Base-by-base conservation (phyloP, 768 basidiomycete species). In the Favolaschia claudopus region DNA sequence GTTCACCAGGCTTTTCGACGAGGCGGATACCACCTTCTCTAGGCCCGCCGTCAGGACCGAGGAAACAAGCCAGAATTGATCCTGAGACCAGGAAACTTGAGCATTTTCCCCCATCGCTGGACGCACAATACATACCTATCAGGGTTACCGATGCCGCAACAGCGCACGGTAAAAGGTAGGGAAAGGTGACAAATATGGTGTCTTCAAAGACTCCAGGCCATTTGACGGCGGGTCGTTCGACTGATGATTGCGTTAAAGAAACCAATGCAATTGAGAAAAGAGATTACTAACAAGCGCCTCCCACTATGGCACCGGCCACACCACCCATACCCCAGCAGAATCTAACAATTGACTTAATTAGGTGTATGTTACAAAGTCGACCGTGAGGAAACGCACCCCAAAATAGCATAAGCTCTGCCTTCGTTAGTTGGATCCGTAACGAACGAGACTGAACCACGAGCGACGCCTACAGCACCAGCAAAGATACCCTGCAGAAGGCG, bases 321-420 rank as follows among this genome's bases (percentile, higher is more conserved):
- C 96, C 97, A 60, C 96, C 97, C 63, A 99, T 85, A 59, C 95
- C 96, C 97, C 96, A 97, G 65, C 89, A 93, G 73, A 96, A 97
- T 12, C 91, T 93, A 55, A 28, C 54, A 45, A 56, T 29, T 37
- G 45, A 49, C 44, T 27, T 38, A 52, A 58, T 46, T 47, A 62
- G 39, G n/a, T n/a, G n/a, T 39, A 37, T 36, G 29, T 22, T 52
- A 56, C 4, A 38, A 34, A 36, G 46, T 39, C 40, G 38, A 38
- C 27, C 19, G 50, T 25, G 39, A 42, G 28, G 31, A 34, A 43
- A 64, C 76, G 64, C 62, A 91, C 86, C 95, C 96, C 43, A 98
- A 79, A 55, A 96, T 92, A 42, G 95, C 93, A 73, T 98, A 99
- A 22, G 96, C 97, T 65, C 94, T 84, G 24, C 92, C 92, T 74